Conservation (phyloP, 257 asterid species). For the Ballota nigra region DNA sequence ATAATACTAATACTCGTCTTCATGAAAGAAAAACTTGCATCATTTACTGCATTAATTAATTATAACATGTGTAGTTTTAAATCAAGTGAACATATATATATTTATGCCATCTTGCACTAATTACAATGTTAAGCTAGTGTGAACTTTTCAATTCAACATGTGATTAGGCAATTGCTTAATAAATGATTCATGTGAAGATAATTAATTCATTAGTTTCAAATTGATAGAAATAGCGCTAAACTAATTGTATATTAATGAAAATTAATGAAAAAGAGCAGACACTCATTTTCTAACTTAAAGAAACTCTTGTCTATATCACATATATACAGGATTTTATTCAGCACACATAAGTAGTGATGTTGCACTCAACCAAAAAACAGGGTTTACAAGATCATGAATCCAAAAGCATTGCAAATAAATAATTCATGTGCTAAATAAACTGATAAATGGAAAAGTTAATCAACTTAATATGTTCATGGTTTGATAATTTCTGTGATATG, state of each 20-base stretch:
- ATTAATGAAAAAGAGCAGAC: too few species aligned
- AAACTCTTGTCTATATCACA: too few species aligned
- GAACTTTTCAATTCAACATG: neutral
- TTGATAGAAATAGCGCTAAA: neutral
- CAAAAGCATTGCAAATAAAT: neutral
- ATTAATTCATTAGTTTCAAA: neutral
- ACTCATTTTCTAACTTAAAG: too few species aligned
- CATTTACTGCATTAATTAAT: too few species aligned
- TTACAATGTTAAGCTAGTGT: neutral
- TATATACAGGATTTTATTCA: neutral
- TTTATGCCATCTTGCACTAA: neutral
- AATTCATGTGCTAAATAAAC: neutral
- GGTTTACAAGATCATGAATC: slow-evolving; percentile 10
- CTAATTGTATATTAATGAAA: neutral
- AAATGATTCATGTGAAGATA: neutral
- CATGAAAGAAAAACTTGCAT: too few species aligned
- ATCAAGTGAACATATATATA: neutral
- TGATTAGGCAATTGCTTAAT: slow-evolving; percentile 1
- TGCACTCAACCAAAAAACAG: slow-evolving; percentile 10
- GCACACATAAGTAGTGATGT: neutral
- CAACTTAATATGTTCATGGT: neutral
- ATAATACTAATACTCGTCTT: too few species aligned
- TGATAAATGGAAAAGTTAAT: neutral
- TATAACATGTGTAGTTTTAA: neutral
- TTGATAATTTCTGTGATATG: neutral